Evolutionary conservation across 306 rosid genomes (phyloP), one percentile per base, ranked within the genome.

Genomic region (Parietaria judaica): DNA sequence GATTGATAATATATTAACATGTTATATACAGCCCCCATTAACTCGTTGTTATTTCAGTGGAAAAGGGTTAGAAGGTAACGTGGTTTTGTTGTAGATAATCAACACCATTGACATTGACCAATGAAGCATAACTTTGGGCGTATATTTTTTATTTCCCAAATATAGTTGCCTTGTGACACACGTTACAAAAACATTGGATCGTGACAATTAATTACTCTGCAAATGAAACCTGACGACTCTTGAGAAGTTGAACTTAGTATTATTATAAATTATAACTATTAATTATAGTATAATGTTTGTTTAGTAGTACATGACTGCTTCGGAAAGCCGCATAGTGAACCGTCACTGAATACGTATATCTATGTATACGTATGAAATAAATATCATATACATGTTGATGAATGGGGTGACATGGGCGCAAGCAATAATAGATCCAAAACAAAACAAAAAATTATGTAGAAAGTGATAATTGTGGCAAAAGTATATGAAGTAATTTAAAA

Each of bases 271-370:
- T 6, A 2, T 11, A 5, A 5, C 1, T 38, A 50, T 64, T 4
- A 5, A 11, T 9, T 51, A 6, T 23, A 3, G 2, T 5, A 8
- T n/a, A 14, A 43, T 16, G 12, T 45, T 44, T 37, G 35, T 17
- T 46, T 23, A 48, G 37, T 12, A 15, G 34, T 17, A 36, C 50
- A 56, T 11, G 35, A 55, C 75, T 39, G 65, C 65, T 60, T 36
- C 75, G 71, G 56, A 70, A 36, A 35, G 79, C 72, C 79, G 71
- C 79, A 39, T 59, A 31, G 37, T 37, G n/a, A 13, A 6, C 62
- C 23, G 16, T 11, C 60, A 41, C 41, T 51, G 2, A 41, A 60
- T 17, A 43, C 58, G 53, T 51, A 17, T 49, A 49, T n/a, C 0
- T 4, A 49, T 7, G 15, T 49, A n/a, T 31, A 13, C 45, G 52